Base-by-base conservation (phyloP, 2,329 filamentous ascomycete genomes). In the Exophiala alcalophila region DNA sequence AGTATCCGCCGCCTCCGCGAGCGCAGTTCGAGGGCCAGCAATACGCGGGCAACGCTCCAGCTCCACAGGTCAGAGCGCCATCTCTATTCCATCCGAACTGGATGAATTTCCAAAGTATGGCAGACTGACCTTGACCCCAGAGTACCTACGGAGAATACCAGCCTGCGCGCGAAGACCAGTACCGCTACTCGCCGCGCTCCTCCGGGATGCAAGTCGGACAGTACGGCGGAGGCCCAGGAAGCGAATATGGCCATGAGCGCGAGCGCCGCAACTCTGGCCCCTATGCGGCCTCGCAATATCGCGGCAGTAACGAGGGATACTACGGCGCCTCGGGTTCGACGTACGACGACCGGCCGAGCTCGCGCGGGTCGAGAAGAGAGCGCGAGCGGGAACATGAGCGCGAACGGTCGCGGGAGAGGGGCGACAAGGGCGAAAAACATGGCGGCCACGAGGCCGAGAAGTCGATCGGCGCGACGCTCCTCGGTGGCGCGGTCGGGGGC, bases 401-500 rank as follows among this genome's bases (percentile, higher is more conserved):
- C 20, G 39, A 34, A 5, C 15, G 31, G 11, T 47, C 49, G 10
- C 20, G 49, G 27, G 40, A 42, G n/a, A 28, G 40, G 12, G 37
- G 32, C 7, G 44, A 50, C 19, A 49, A 53, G 14, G n/a, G n/a
- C n/a, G n/a, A n/a, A n/a, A 31, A 52, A 12, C 38, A 53, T 10
- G 54, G 54, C 1, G 47, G 55, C 20, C 42, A 46, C 10, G 57
- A 62, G 34, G 61, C 59, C 6, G 63, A 65, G 15, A 64, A 58
- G 29, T 61, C 62, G 12, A 47, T 68, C 8, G 64, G 61, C 2
- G 59, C 64, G 8, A 62, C 64, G 2, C 44, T 66, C 7, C 34
- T 65, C 20, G 66, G 66, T 16, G 64, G 59, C 25, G 62, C 62
- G 1, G 63, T 60, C 3, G 65, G 65, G 33, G 64, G 61, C 27